Evolutionary conservation across 768 basidiomycete species (phyloP), one percentile per base, ranked within the genome.

Genomic region (Sutorius australiensis): DNA sequence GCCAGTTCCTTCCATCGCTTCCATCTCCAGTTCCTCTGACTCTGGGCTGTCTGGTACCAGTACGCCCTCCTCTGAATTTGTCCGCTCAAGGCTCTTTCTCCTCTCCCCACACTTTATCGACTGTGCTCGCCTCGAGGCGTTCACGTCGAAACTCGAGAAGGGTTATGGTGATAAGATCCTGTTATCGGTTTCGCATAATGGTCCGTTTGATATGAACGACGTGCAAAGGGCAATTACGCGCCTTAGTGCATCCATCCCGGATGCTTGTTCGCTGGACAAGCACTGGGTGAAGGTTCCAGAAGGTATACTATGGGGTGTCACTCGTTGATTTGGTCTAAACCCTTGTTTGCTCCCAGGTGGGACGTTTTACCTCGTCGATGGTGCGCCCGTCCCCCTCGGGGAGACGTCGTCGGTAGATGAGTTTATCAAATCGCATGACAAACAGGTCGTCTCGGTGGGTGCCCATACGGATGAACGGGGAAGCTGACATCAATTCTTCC

Each of bases 141-240:
- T 69, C 12, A 42, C 54, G 2, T 55, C 56, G 7, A 61, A 51
- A 37, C 59, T 71, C 27, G 61, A 63, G 11, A 69, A 58, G 31
- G 67, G 69, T n/a, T 59, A 60, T 36, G 67, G 55, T 3, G 65
- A 68, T 45, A 65, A 54, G 38, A 48, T 71, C 12, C 30, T 69
- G 9, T 48, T 71, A 34, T 54, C 34, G 1, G 54, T 71, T 17
- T 53, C 59, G 0, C 68, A 69, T 8, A 19, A 48, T 5, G 38
- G 39, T 5, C 28, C 30, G 11, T 55, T 56, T 41, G 46, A 66
- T 16, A 3, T 17, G 21, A 46, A 56, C 13, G 50, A 48, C 7
- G 31, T 66, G 4, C 41, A 55, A 21, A 32, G 48, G 4, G 42
- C 56, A 4, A 30, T 66, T 2, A 11, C 10, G 2, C 48, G 50